Evolutionary conservation across 371 early-diverging fungal genomes (phyloP), one percentile per base, ranked within the genome.

Genomic region (Syncephalastrum racemosum): DNA sequence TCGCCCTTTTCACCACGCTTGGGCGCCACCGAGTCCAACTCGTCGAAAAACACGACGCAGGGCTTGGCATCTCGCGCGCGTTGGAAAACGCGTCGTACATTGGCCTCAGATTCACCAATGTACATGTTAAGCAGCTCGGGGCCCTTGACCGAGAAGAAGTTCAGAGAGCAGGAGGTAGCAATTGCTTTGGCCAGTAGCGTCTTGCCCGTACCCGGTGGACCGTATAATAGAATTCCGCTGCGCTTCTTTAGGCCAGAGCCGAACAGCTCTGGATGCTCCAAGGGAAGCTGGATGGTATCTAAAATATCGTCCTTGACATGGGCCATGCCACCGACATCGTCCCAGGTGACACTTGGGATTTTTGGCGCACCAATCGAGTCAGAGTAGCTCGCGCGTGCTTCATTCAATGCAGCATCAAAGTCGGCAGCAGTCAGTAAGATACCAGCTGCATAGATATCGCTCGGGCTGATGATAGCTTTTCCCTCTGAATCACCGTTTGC

Each of bases 121-220:
- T 97, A 98, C 90, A 74, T 77, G 18, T 77, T 77, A 16, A 95
- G 79, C 6, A 97, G 82, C 57, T 99, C 99, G 8, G 99, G 99
- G 2, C 99, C 99, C 73, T 99, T 99, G 54, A 99, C 98, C 19
- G 96, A 91, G 60, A 98, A 91, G 64, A 99, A 97, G 79, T 97
- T 98, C 41, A 99, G 90, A 3, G 95, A 92, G 66, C 97, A 96
- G 18, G 96, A 96, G 20, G 86, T 99, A 0, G 99, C 99, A 48
- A 99, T 96, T 1, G 99, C 99, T 72, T 99, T 99, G n/a, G 99
- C 99, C 13, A 99, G 82, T 36, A 98, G 74, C 3, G 97, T 97
- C 71, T 99, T 99, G 50, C 99, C 99, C 0, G 99, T 99, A 16
- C 99, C 99, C 3, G 99, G 99, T 51, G 99, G 99, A 2, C 99